phyloP scores from a whole-genome alignment of 331 rosid species.

The Telfairia occidentalis region DNA sequence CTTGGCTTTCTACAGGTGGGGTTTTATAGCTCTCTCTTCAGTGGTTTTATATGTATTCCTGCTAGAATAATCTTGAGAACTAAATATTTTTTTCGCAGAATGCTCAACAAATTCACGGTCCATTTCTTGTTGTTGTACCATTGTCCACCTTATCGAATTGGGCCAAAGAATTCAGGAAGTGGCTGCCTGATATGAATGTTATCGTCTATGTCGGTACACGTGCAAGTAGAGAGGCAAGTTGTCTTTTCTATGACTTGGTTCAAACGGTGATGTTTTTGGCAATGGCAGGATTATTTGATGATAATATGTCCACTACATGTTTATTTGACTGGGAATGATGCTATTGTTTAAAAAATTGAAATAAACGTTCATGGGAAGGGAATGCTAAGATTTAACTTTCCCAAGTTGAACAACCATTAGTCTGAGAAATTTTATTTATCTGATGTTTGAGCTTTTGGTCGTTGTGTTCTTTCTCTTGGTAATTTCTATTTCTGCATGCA shows the following conservation, averaged over 20 bases:
- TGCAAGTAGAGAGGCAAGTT: constrained; percentile 94
- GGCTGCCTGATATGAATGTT: constrained; percentile 98
- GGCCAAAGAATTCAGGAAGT: constrained; percentile 98
- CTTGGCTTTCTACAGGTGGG: constrained; percentile 95
- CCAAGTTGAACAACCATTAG: neutral
- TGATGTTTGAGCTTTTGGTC: neutral
- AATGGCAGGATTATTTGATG: neutral
- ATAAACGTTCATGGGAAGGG: neutral
- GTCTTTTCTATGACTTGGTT: neutral
- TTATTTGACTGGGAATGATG: neutral
- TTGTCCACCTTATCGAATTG: constrained; percentile 92
- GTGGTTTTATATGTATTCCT: neutral
- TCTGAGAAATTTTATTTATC: neutral
- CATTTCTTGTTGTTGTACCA: constrained; percentile 97
- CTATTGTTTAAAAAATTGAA: neutral
- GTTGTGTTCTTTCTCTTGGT: neutral
- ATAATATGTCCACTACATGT: neutral
- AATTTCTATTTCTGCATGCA: neutral
- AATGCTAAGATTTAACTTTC: neutral
- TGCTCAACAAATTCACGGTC: constrained; percentile 91
- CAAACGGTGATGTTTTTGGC: neutral
- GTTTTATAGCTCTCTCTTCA: neutral
- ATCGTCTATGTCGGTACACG: constrained; percentile 97
- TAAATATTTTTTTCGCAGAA: constrained; percentile 38
- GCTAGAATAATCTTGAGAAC: neutral